phyloP scores from a whole-genome alignment of 768 basidiomycete species.

The Mycena rebaudengoi region DNA sequence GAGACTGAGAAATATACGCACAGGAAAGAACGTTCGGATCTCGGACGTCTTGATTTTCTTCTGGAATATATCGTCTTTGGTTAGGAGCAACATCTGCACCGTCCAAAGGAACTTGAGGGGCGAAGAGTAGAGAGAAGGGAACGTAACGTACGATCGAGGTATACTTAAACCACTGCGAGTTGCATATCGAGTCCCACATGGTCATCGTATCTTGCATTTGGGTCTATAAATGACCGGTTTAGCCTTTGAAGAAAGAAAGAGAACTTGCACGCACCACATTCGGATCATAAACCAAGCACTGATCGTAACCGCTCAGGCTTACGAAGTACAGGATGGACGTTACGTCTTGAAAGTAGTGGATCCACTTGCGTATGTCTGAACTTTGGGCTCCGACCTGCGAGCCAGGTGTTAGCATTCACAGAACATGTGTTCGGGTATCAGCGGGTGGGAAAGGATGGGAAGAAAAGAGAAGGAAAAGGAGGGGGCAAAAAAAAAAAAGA shows the following conservation, averaged over 20 bases:
- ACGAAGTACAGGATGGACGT: conserved; percentile 93
- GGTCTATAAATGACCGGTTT: too few relatives aligned
- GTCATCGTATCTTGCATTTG: conserved; percentile 99
- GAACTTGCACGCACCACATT: conserved; percentile 69
- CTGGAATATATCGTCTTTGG: conserved; percentile 94
- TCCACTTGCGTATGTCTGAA: conserved; percentile 93
- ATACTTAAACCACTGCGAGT: conserved; percentile 95
- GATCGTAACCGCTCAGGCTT: conserved; percentile 92
- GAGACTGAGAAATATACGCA: conserved; percentile 40
- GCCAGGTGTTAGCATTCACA: too few relatives aligned
- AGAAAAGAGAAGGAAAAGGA: too few relatives aligned
- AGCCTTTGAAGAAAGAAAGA: too few relatives aligned
- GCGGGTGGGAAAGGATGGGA: too few relatives aligned
- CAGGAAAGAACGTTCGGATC: conserved; percentile 91
- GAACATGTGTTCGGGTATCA: too few relatives aligned
- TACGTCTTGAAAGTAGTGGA: conserved; percentile 94
- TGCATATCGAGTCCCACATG: conserved; percentile 97
- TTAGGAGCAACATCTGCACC: conserved; percentile 93
- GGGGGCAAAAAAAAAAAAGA: too few relatives aligned
- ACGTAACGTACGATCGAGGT: conserved; percentile 85
- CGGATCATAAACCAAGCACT: conserved; percentile 91
- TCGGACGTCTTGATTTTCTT: conserved; percentile 83
- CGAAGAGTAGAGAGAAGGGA: neutral
- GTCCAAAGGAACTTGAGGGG: too few relatives aligned
- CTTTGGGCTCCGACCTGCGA: conserved; percentile 85